phyloP scores from a whole-genome alignment of 805 yeast genomes.

The Helenozyma baotianmanensis region DNA sequence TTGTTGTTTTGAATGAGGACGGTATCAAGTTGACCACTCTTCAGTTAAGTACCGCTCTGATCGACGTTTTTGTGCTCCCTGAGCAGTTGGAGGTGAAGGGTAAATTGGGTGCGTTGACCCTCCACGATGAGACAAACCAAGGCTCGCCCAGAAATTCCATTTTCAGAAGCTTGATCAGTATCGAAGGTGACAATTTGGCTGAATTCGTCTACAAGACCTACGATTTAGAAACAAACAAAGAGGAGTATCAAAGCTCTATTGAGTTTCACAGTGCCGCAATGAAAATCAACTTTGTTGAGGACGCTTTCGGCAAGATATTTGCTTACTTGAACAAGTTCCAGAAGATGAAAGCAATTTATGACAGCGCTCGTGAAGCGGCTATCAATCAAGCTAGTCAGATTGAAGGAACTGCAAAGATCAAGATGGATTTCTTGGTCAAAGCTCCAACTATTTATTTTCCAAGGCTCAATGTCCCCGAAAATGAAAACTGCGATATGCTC shows the following conservation, averaged over 20 bases:
- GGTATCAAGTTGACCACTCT: slow-evolving; percentile 77
- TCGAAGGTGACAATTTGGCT: slow-evolving; percentile 77
- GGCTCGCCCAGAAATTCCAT: slow-evolving; percentile 56
- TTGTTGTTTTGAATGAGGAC: slow-evolving; percentile 75
- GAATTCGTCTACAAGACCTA: slow-evolving; percentile 82
- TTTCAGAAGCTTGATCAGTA: slow-evolving; percentile 62
- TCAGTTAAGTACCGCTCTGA: slow-evolving; percentile 66
- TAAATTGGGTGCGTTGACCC: slow-evolving; percentile 70
- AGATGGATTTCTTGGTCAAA: slow-evolving; percentile 64
- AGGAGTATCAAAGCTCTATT: slow-evolving; percentile 51
- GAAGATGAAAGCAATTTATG: slow-evolving; percentile 85
- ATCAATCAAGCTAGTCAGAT: slow-evolving; percentile 71
- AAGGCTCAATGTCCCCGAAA: slow-evolving; percentile 38
- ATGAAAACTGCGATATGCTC: slow-evolving; percentile 49
- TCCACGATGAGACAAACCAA: slow-evolving; percentile 71
- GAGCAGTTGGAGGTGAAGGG: slow-evolving; percentile 71
- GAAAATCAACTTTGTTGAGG: slow-evolving; percentile 74
- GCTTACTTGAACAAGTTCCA: slow-evolving; percentile 69
- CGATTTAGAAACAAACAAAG: slow-evolving; percentile 46
- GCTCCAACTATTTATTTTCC: slow-evolving; percentile 89
- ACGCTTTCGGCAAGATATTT: slow-evolving; percentile 64
- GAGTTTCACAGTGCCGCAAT: slow-evolving; percentile 72
- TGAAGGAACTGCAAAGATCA: slow-evolving; percentile 55
- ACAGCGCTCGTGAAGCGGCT: slow-evolving; percentile 83
- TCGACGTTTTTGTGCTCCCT: slow-evolving; percentile 63